These are phyloP conservation scores for Metschnikowia henanensis DNA, from an alignment of 805 yeast genomes.

Conservation along the genomic window DNA sequence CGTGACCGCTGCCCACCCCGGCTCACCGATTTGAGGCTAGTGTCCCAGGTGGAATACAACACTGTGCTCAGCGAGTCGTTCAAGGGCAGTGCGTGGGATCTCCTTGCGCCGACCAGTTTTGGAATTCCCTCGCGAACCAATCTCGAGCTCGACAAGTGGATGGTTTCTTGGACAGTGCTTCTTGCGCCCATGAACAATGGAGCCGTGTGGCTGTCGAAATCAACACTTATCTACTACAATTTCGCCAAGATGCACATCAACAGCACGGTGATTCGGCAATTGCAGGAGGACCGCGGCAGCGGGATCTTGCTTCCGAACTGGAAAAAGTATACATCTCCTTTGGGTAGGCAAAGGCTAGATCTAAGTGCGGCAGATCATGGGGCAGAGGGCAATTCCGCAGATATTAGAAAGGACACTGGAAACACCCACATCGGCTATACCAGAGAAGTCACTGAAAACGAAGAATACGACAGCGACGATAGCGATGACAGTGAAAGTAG, in stretches of 20 bases:
- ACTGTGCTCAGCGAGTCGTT: slow-evolving; percentile 61
- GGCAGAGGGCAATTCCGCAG: not conserved
- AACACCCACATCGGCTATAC: not conserved
- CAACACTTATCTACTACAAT: slow-evolving; percentile 67
- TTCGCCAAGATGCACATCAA: slow-evolving; percentile 77
- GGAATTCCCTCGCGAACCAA: slow-evolving; percentile 71
- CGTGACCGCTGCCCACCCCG: not conserved
- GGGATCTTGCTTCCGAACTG: slow-evolving; percentile 33
- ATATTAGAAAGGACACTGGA: not conserved
- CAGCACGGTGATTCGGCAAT: slow-evolving; percentile 46
- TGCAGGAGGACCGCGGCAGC: slow-evolving; percentile 29
- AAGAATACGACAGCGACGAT: slow-evolving; percentile 20
- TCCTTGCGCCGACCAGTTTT: slow-evolving; percentile 56
- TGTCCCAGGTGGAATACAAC: slow-evolving; percentile 68
- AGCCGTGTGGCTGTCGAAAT: slow-evolving; percentile 64
- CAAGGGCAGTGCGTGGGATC: slow-evolving; percentile 59
- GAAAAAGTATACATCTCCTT: slow-evolving; percentile 17
- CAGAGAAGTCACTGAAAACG: slow-evolving; percentile 1
- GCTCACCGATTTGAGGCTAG: slow-evolving; percentile 53
- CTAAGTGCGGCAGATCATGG: not conserved
- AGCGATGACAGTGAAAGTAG: slow-evolving; percentile 2
- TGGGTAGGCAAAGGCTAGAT: not conserved
- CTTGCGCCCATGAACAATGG: slow-evolving; percentile 59
- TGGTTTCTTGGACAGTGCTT: slow-evolving; percentile 77
- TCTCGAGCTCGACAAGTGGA: slow-evolving; percentile 71